Conservation (phyloP, 2,329 filamentous ascomycete species). For the Teratosphaeria pseudoeucalypti region DNA sequence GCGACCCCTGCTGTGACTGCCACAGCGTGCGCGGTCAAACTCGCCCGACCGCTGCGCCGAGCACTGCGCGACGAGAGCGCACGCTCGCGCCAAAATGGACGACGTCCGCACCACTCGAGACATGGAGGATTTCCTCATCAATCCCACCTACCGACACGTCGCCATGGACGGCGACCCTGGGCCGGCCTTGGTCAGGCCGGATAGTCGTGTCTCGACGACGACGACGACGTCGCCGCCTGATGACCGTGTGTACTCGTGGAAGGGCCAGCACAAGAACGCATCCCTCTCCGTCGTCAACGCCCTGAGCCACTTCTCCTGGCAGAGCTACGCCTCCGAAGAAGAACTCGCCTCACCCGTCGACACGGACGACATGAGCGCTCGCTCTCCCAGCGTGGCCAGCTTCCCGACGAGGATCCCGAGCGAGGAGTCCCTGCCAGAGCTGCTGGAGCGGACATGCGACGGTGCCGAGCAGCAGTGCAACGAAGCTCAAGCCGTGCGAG, state of each 20-base stretch:
- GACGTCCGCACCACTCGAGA: constrained; percentile 1
- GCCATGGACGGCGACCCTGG: neutral
- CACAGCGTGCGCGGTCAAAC: neutral
- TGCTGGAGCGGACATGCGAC: constrained; percentile 12
- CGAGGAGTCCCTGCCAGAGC: constrained; percentile 12
- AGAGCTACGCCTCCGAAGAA: constrained; percentile 21
- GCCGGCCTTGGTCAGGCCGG: neutral
- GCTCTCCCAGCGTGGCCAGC: constrained; percentile 8
- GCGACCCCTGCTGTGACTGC: constrained; percentile 5
- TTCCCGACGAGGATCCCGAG: constrained; percentile 1
- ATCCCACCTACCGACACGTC: constrained; percentile 5
- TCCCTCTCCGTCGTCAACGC: constrained; percentile 1
- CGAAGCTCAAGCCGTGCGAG: constrained; percentile 17
- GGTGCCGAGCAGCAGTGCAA: constrained; percentile 16
- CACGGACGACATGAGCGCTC: constrained; percentile 12
- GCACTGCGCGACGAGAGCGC: neutral
- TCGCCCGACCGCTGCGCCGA: neutral
- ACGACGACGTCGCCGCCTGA: neutral
- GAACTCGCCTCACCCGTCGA: constrained; percentile 20
- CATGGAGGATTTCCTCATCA: constrained; percentile 11
- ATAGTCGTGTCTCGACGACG: neutral
- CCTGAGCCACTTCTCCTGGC: constrained; percentile 5
- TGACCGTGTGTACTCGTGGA: constrained; percentile 2
- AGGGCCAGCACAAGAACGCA: constrained; percentile 2
- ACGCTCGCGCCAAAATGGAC: neutral